Base-by-base conservation (phyloP, 306 rosid species). In the Casuarina glauca region DNA sequence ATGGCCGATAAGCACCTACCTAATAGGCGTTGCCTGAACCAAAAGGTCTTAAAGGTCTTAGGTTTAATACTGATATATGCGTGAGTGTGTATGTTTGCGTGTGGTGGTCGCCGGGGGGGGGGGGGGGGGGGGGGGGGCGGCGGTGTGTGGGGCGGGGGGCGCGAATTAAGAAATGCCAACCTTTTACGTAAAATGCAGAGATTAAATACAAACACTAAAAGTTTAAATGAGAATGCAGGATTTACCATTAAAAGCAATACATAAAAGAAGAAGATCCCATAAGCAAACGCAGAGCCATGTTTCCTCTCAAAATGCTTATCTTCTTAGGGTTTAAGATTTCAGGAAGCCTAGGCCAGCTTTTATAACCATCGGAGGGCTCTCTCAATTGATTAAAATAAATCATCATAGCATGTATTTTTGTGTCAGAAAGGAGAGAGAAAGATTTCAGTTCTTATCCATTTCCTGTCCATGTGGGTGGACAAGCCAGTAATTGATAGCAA, bases 271-370 rank as follows among this genome's bases (percentile, higher is more conserved):
- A 66, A 53, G 66, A 64, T 67, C 62, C 73, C 12, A 50, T 12
- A 66, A 50, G 45, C 19, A 32, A 66, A 76, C 32, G 64, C n/a
- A 76, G 79, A 76, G 66, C 66, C 79, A 76, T 76, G 17, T 19
- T 75, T 57, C 36, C 58, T 44, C 35, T 45, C n/a, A 49, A 5
- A 16, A 9, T 7, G 12, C 51, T 3, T 48, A 13, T 48, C 11
- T 10, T 8, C 11, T 9, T 2, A 63, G 61, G 4, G 64, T 64
- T 42, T 44, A 9, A 46, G 64, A 3, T n/a, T 39, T 66, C 50
- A 17, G 42, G 71, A n/a, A 19, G 42, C 7, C 71, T 36, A 35
- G 41, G 49, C 71, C 8, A 15, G 3, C 7, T 66, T 66, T 66
- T 17, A 66, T 66, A 66, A 10, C 71, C 49, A 41, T 26, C 68